Base-by-base conservation (phyloP, 176 grass and related monocot genomes). In the Ampelocalamus luodianensis region DNA sequence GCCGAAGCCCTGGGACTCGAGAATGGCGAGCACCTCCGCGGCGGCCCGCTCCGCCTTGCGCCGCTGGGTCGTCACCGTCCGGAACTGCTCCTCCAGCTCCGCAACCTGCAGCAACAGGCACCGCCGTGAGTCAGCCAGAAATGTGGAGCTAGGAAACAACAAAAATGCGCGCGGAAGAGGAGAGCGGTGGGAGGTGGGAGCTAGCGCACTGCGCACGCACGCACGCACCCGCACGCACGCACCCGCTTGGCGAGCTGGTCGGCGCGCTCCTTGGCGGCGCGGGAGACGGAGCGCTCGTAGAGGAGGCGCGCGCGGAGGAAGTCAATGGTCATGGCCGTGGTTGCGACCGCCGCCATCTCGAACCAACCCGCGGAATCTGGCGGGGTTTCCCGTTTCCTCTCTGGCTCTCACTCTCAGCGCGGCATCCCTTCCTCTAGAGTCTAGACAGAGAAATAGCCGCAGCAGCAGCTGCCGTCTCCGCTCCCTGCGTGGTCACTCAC, bases 251-350 rank as follows among this genome's bases (percentile, higher is more conserved):
- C 69, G 63, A 99, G 83, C 86, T 91, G 96, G 84, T 96, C 90
- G 55, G 91, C 88, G 61, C 91, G 94, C 70, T 99, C 93, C 88
- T 92, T 99, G 55, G 93, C 83, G 71, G 91, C 88, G 79, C 90
- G 91, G 68, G 96, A 99, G 80, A 99, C 81, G 58, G 91, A 90
- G 83, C 96, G 91, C 85, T 99, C 96, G 15, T 93, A 94, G 80
- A 99, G 96, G 26, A 99, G 93, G 65, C 96, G 89, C 71, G 93
- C 96, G 23, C 96, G 96, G 69, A 99, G 89, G 88, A 99, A 99
- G 80, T 96, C 96, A 34, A 99, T 96, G 66, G 96, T 99, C 96
- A 99, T 99, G 32, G 88, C 84, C 34, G 93, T 91, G 17, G 90
- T 86, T 66, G 83, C 83, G 72, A 86, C 79, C 54, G 88, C 83